Base-by-base conservation (phyloP, 1,284 basidiomycete species). In the Erythrobasidium hasegawianum region DNA sequence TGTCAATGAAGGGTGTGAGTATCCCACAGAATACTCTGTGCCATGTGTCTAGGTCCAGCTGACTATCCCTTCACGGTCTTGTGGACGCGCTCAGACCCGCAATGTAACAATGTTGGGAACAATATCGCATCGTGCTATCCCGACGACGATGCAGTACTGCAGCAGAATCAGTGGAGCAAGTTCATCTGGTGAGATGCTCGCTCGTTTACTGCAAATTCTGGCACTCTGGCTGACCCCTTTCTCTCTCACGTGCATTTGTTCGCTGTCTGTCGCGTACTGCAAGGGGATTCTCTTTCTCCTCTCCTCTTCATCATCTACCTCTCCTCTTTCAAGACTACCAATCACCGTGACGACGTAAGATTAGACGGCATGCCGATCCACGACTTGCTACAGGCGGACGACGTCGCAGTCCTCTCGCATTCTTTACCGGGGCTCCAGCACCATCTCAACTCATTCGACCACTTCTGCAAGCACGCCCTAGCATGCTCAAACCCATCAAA, bases 61-160 rank as follows among this genome's bases (percentile, higher is more conserved):
- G 24, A n/a, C 40, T 18, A 47, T 47, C 38, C 20, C 13, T 43
- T 29, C 59, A 53, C 59, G 59, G 53, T 38, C 49, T 41, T 38
- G 2, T 50, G 7, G 4, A 18, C 16, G 11, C 54, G 27, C 24
- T n/a, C 45, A 76, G 75, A 76, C 49, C 76, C 76, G 20, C 52
- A 69, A 20, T 77, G 76, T 72, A 70, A 69, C 62, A 58, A 72
- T 49, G 74, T 73, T n/a, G 83, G 83, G 69, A 90, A 90, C 77
- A 77, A 83, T 57, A 78, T 87, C 64, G 80, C 84, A 49, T 87
- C 88, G 5, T 90, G 88, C 76, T 89, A 81, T 73, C 88, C 88
- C 13, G 80, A 78, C 0, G 53, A 76, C 8, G 77, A 80, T 68
- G 82, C 82, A 29, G 68, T 78, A 26, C 79, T 89, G 67, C 76